These are phyloP conservation scores for Cyclostephanos tholiformis DNA, from an alignment of 108 stramenopile genomes.

Conservation along the genomic window DNA sequence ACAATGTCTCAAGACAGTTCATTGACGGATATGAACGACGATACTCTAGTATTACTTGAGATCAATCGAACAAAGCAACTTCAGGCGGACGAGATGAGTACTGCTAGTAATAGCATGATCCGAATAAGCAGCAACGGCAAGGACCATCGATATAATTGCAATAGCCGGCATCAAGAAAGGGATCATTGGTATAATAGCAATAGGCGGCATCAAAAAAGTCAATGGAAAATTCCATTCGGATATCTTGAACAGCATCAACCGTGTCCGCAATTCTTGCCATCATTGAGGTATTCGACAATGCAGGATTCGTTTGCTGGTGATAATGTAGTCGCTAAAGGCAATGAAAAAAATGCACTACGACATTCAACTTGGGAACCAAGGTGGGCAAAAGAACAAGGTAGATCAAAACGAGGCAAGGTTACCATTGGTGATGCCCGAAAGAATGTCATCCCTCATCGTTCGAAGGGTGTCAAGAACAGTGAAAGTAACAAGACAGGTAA, in stretches of 20 bases:
- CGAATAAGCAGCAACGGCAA: neutral
- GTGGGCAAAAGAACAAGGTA: neutral
- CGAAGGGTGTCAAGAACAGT: neutral
- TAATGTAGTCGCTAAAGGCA: neutral
- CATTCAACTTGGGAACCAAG: neutral
- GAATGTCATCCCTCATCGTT: conserved; percentile 9
- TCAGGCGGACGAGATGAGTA: neutral
- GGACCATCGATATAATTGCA: conserved; percentile 10
- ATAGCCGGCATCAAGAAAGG: neutral
- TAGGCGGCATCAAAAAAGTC: neutral
- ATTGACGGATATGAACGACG: conserved; percentile 15
- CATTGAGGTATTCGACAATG: conserved; percentile 36
- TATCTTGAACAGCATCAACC: conserved; percentile 3
- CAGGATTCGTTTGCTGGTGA: conserved; percentile 14
- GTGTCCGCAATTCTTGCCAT: conserved; percentile 45
- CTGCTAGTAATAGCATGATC: neutral
- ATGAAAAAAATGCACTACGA: neutral
- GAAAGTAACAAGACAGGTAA: neutral
- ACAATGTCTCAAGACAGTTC: conserved; percentile 26
- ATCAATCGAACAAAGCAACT: neutral
- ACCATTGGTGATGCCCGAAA: neutral
- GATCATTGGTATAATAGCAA: conserved; percentile 11
- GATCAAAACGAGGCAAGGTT: conserved; percentile 20
- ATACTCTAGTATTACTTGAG: conserved; percentile 19
- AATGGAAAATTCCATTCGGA: neutral